Evolutionary conservation across 306 rosid genomes (phyloP).

Genomic region (Astragalus membranaceus): DNA sequence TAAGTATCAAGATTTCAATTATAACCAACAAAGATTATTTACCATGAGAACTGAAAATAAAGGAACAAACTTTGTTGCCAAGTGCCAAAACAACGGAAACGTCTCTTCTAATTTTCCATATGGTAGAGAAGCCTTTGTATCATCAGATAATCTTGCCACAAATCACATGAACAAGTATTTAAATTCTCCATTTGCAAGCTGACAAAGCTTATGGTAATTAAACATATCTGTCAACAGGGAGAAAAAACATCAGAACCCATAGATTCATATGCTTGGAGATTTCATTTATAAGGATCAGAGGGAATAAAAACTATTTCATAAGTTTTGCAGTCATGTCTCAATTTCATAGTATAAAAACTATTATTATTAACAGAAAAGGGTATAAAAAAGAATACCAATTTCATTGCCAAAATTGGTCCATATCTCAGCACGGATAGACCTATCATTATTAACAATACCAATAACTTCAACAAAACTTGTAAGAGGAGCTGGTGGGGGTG

Average conservation of each 20-base stretch:
- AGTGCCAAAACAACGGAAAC: background rate
- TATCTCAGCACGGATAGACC: slow-evolving; percentile 58
- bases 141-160: slow-evolving; percentile 5
- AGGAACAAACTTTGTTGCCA: background rate
- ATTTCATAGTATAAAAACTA: slow-evolving; percentile 6
- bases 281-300: background rate
- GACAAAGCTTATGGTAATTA: slow-evolving; percentile 75
- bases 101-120: slow-evolving; percentile 4
- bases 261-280: background rate
- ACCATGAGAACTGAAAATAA: slow-evolving; percentile 5
- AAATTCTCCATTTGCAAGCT: slow-evolving; percentile 81
- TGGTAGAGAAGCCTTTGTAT: background rate
- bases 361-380: background rate
- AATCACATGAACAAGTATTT: slow-evolving; percentile 61
- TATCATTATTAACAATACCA: slow-evolving; percentile 73
- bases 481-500: slow-evolving; percentile 39
- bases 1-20: background rate
- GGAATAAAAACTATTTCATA: background rate
- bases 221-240: slow-evolving; percentile 45
- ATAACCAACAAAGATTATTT: background rate
- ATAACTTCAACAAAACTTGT: slow-evolving; percentile 75
- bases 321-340: background rate
- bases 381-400: slow-evolving; percentile 45
- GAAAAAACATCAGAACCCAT: slow-evolving; percentile 1
- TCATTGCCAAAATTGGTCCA: slow-evolving; percentile 86